Evolutionary conservation across 805 yeast species (phyloP).

Genomic region (Myxozyma kluyveri): DNA sequence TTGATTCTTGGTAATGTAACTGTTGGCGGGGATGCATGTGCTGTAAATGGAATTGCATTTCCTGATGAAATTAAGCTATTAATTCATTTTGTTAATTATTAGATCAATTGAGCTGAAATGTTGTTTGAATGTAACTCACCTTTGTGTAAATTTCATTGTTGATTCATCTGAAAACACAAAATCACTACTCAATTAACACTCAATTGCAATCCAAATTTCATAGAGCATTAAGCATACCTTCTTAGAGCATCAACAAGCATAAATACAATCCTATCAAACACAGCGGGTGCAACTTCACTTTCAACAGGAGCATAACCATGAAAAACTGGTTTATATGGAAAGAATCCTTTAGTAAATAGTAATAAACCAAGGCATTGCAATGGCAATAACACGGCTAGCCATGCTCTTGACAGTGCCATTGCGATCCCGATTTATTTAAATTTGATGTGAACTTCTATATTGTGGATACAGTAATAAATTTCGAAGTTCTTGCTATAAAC

Average conservation of each 20-base stretch:
- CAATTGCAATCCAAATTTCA: not conserved
- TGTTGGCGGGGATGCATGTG: slow-evolving; percentile 91
- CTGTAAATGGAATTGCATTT: slow-evolving; percentile 81
- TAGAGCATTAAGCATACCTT: slow-evolving; percentile 28
- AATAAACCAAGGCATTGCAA: slow-evolving; percentile 54
- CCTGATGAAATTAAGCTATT: slow-evolving; percentile 55
- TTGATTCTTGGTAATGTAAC: slow-evolving; percentile 92
- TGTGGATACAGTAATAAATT: no score
- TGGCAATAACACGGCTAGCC: slow-evolving; percentile 5
- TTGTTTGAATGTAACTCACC: slow-evolving; percentile 19
- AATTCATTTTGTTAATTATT: not conserved
- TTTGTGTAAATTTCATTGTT: slow-evolving; percentile 64
- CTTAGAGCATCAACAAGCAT: slow-evolving; percentile 93
- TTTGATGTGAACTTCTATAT: no score
- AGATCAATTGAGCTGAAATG: no score
- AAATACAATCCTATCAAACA: slow-evolving; percentile 66
- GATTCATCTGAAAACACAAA: slow-evolving; percentile 70
- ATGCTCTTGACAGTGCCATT: not conserved
- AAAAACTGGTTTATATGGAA: slow-evolving; percentile 81
- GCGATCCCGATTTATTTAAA: no score
- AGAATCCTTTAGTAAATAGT: slow-evolving; percentile 76
- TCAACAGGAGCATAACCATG: slow-evolving; percentile 52
- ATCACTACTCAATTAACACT: slow-evolving; percentile 48
- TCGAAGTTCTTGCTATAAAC: no score
- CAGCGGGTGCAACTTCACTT: slow-evolving; percentile 38